These are phyloP conservation scores for Botrytis fabae DNA, from an alignment of 2,329 filamentous ascomycete genomes.

Conservation along the genomic window DNA sequence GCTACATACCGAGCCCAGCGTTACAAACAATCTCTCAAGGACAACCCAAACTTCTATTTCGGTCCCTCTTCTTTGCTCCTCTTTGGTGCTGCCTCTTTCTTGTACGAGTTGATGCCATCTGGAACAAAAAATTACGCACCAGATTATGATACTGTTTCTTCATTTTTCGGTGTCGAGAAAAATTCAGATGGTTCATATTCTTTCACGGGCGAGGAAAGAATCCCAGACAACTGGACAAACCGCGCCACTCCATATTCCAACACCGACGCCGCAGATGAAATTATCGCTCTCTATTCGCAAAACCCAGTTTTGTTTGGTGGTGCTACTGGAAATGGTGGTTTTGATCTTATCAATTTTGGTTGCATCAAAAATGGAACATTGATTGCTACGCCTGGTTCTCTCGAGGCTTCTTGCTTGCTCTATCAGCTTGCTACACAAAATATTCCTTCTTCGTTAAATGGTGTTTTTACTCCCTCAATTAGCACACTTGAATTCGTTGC, in stretches of 20 bases:
- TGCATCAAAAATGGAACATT: conserved; percentile 11
- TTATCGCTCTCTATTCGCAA: conserved; percentile 3
- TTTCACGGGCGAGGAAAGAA: background rate
- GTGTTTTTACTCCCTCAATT: background rate
- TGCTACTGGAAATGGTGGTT: conserved; percentile 10
- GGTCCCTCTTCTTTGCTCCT: conserved; percentile 26
- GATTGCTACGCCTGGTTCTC: background rate
- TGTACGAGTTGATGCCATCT: conserved; percentile 15
- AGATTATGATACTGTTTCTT: conserved; percentile 1
- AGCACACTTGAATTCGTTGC: background rate
- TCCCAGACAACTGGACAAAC: conserved; percentile 12
- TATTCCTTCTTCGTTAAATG: background rate
- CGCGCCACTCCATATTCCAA: background rate
- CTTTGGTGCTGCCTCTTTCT: background rate
- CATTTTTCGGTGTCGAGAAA: conserved; percentile 7
- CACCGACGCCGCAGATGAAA: background rate
- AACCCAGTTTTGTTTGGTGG: conserved; percentile 10
- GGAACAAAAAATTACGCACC: background rate
- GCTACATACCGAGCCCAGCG: conserved; percentile 40
- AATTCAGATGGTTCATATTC: conserved; percentile 11
- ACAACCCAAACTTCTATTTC: conserved; percentile 35
- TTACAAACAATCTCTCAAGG: conserved; percentile 33
- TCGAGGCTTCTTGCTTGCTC: background rate
- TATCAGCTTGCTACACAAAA: conserved; percentile 12
- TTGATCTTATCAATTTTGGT: conserved; percentile 8